Evolutionary conservation across 140 eudicot genomes (phyloP), one percentile per base, ranked within the genome.

Genomic region (Anethum foeniculum): DNA sequence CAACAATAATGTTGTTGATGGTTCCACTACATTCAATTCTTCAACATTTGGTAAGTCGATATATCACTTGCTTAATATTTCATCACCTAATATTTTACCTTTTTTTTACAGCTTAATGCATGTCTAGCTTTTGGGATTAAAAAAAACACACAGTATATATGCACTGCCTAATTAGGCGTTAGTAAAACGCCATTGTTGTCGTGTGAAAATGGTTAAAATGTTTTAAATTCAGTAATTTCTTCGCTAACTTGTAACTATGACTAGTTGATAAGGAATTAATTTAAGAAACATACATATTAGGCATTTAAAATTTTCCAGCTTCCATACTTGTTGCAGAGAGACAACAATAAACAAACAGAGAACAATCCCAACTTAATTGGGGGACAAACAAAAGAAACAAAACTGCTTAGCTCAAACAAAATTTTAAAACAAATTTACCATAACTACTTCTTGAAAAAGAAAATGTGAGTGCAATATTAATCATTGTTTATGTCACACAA

Each of bases 11-110:
- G 85, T 90, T 12, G 92, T 90, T 25, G 98, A 90, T 81, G 96
- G 96, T 18, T 92, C 91, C 88, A 92, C 97, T 15, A 94, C 98
- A 19, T 94, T 90, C 86, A 92, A 90, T 62, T 94, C 97, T 27
- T 83, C 93, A 34, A 88, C 98, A 14, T 92, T 94, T 79, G 91
- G 98, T 92, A 89, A 85, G 94, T 23, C 74, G 0, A 43, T 25
- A 43, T 41, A 44, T 1, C 5, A 8, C 74, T 67, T 30, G 23
- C 74, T 30, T 67, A 67, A 9, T n/a, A 1, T 30, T 67, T 67
- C 23, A 67, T 67, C 43, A 67, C 74, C 43, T 39, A 30, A 11
- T 67, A 23, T 14, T 30, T 67, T 25, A 60, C 68, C 51, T 46
- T 32, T 30, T 32, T 30, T 13, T 67, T 28, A 67, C 73, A 27